Conservation (phyloP, 1,284 basidiomycete genomes). For the Ustilago loliicola region DNA sequence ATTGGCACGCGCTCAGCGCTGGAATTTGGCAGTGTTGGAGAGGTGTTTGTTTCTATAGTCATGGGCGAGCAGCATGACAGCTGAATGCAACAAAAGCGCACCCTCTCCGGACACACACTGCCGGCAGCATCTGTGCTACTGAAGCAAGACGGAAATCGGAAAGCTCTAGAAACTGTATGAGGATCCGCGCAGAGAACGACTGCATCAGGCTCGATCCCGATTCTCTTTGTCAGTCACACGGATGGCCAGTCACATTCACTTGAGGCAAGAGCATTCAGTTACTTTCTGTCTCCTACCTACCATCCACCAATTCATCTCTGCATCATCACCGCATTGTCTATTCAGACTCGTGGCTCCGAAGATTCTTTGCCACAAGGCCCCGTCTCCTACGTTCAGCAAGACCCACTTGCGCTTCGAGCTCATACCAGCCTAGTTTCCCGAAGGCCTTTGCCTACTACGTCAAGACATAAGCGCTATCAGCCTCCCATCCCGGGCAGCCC, state of each 20-base stretch:
- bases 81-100: neutral
- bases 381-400: no score
- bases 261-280: neutral
- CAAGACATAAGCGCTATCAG: no score
- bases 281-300: neutral
- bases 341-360: no score
- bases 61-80: slow-evolving; percentile 8
- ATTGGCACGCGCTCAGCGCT: slow-evolving; percentile 12
- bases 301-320: neutral
- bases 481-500: no score
- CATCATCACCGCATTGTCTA: no score
- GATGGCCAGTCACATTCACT: neutral
- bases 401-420: no score
- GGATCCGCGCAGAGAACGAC: neutral
- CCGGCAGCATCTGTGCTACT: neutral
- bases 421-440: no score
- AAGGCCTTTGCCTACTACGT: no score
- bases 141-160: slow-evolving; percentile 14
- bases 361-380: no score
- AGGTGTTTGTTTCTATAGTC: slow-evolving; percentile 16
- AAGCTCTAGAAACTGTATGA: slow-evolving; percentile 3
- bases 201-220: neutral
- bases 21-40: slow-evolving; percentile 14
- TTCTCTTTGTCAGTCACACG: neutral
- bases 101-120: neutral